These are phyloP conservation scores for Penicillium riverlandense DNA, from an alignment of 495 filamentous ascomycete genomes.

Conservation along the genomic window DNA sequence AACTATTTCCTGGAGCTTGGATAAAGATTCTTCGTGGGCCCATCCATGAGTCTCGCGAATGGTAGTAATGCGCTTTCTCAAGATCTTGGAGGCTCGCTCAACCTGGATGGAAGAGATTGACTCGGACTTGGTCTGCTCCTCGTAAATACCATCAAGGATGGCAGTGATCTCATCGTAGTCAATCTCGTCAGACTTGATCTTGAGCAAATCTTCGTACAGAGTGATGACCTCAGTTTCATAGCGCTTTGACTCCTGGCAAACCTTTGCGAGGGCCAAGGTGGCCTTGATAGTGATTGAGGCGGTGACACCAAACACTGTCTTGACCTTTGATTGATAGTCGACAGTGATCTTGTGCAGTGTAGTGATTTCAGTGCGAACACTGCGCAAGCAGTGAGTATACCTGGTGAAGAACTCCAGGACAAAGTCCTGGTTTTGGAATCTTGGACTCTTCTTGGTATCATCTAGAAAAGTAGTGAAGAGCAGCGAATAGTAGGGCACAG, in stretches of 20 bases:
- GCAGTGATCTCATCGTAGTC: constrained; percentile 25
- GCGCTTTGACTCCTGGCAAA: constrained; percentile 29
- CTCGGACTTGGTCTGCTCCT: constrained; percentile 24
- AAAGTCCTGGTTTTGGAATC: constrained; percentile 23
- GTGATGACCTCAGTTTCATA: constrained; percentile 25
- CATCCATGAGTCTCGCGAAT: constrained; percentile 25
- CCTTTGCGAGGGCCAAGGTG: constrained; percentile 26
- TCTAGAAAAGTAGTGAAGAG: constrained; percentile 25
- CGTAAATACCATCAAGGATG: constrained; percentile 28
- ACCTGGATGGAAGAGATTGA: constrained; percentile 8
- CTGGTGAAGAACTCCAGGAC: constrained; percentile 24
- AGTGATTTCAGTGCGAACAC: constrained; percentile 18
- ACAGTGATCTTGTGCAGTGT: constrained; percentile 27
- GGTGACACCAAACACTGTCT: constrained; percentile 23
- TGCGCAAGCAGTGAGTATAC: constrained; percentile 26
- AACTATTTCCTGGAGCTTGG: constrained; percentile 24
- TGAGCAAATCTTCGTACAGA: constrained; percentile 26
- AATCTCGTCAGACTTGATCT: constrained; percentile 18
- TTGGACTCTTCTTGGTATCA: constrained; percentile 20
- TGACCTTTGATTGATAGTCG: constrained; percentile 26
- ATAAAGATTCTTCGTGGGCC: constrained; percentile 30
- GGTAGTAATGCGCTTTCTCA: constrained; percentile 20
- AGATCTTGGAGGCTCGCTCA: constrained; percentile 1
- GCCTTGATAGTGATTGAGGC: constrained; percentile 29
- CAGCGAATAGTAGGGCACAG: constrained; percentile 21